Evolutionary conservation across 2,329 filamentous ascomycete genomes (phyloP), one percentile per base, ranked within the genome.

Genomic region (Fusarium brachygibbosum): DNA sequence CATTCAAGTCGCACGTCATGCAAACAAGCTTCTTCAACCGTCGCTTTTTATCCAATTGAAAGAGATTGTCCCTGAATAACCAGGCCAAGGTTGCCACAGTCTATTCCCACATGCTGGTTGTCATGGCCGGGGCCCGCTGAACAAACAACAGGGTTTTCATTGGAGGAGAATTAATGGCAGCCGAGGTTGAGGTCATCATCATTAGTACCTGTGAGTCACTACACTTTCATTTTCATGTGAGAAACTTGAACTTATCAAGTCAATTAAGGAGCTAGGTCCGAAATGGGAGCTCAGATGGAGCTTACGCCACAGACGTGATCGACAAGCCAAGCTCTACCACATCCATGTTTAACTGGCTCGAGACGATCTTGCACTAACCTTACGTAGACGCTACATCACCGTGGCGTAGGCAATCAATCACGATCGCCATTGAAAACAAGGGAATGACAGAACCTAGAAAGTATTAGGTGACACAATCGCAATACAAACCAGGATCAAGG

Each of bases 291-390:
- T 50, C 6, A 13, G 11, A 2, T 14, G 19, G 13, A 50, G 48
- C 48, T 21, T 38, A 50, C 48, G 48, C 48, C 48, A 50, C 48
- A 50, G 9, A 45, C 42, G 42, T 31, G 42, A 45, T 45, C 42
- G n/a, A 21, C 42, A 45, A 31, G 13, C 42, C 28, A 45, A 45
- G 42, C 25, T 45, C 25, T 19, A 37, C 34, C 34, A 37, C 8
- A 37, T 4, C 12, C 12, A n/a, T 16, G 6, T 38, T 6, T 50
- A 9, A 50, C 34, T 50, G 48, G 32, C 32, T 38, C n/a, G 12
- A 6, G 14, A 9, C 3, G 6, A 11, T 38, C 25, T 11, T 16
- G 11, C 32, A 28, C 48, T 29, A 50, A 16, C 21, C 32, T 12
- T 38, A 11, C 23, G 13, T 17, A 50, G 48, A 38, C 11, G 10